These are phyloP conservation scores for Cicer chorassanicum DNA, from an alignment of 306 rosid genomes.

Conservation along the genomic window DNA sequence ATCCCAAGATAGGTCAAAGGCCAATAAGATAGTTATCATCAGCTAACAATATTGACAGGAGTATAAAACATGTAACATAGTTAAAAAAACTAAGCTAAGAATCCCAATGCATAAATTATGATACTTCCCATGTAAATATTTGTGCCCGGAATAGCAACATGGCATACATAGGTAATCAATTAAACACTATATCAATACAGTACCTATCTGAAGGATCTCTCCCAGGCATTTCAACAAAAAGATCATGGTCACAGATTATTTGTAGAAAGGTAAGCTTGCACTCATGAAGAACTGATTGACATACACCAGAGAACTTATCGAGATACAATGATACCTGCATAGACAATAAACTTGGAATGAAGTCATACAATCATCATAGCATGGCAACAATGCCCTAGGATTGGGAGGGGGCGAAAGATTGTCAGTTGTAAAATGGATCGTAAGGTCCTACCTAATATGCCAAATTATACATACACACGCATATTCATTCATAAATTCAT, in stretches of 20 bases:
- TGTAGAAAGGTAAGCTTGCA: conserved; percentile 95
- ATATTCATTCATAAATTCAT: not conserved
- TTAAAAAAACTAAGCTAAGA: not conserved
- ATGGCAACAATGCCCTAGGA: not conserved
- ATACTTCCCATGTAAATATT: conserved; percentile 14
- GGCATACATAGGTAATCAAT: conserved; percentile 1
- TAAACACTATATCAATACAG: conserved; percentile 16
- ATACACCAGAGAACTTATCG: conserved; percentile 96
- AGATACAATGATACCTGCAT: conserved; percentile 93
- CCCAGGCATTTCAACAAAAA: conserved; percentile 99
- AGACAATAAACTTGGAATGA: conserved; percentile 33
- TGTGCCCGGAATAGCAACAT: conserved; percentile 12
- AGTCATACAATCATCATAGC: conserved; percentile 9
- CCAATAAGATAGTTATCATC: conserved; percentile 31
- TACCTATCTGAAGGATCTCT: conserved; percentile 99
- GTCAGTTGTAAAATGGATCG: not conserved
- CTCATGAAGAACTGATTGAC: conserved; percentile 92
- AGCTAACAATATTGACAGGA: conserved; percentile 17
- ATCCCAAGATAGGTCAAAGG: conserved; percentile 22
- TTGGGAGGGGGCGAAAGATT: not conserved
- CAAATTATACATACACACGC: not conserved
- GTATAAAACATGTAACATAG: not conserved
- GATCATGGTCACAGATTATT: conserved; percentile 94
- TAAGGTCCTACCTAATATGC: not conserved
- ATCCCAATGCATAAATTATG: conserved; percentile 6